These are phyloP conservation scores for Wallacemonas collosoma DNA, from an alignment of 208 protist genomes.

Conservation along the genomic window DNA sequence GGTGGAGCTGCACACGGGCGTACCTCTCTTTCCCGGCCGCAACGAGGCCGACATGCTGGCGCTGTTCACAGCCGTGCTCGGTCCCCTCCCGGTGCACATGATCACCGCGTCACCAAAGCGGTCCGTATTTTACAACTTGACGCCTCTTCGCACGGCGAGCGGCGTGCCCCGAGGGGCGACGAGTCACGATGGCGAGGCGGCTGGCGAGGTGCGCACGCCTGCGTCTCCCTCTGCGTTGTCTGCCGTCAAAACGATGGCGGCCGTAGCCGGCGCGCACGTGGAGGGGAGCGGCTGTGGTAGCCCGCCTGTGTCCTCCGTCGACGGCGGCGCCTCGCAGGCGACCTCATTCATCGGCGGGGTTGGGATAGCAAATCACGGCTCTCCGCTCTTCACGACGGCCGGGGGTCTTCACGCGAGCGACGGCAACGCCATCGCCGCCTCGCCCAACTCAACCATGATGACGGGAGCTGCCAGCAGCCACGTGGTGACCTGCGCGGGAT, in stretches of 20 bases:
- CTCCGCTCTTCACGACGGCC: not conserved
- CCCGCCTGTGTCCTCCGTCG: slow-evolving; percentile 8
- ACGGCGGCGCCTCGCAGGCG: slow-evolving; percentile 11
- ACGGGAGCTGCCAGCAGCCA: too few relatives aligned
- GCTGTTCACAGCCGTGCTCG: slow-evolving; percentile 88
- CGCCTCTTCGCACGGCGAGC: not conserved
- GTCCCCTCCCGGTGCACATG: slow-evolving; percentile 77
- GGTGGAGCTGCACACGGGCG: slow-evolving; percentile 97
- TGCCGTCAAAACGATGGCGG: not conserved
- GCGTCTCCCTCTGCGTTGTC: too few relatives aligned
- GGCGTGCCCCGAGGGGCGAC: too few relatives aligned
- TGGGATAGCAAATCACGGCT: not conserved
- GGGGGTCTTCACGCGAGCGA: not conserved
- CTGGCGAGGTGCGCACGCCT: too few relatives aligned
- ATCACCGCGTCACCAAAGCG: slow-evolving; percentile 70
- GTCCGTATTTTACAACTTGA: slow-evolving; percentile 41
- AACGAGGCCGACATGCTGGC: slow-evolving; percentile 96
- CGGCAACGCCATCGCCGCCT: not conserved
- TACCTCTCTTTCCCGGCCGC: slow-evolving; percentile 95
- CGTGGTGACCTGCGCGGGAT: not conserved
- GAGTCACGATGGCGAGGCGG: not conserved
- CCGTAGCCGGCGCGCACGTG: not conserved
- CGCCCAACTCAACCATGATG: not conserved
- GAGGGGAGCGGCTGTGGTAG: slow-evolving; percentile 2
- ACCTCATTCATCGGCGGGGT: slow-evolving; percentile 2